Evolutionary conservation across 805 yeast species (phyloP).

Genomic region (Cyberlindnera xylosilytica): DNA sequence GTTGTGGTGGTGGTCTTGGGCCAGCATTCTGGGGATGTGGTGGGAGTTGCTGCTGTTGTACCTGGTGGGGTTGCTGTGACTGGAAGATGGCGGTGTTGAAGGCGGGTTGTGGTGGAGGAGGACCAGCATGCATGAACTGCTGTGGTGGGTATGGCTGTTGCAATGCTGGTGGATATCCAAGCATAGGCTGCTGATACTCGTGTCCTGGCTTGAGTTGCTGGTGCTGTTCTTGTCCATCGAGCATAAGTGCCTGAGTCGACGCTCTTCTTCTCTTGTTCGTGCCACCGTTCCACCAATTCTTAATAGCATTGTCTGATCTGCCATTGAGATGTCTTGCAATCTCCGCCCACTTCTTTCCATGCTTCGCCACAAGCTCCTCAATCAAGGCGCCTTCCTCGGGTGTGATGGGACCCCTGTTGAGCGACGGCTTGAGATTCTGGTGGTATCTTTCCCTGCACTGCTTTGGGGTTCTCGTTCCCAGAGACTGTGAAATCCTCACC

Average conservation of each 20-base stretch:
- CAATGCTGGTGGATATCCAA: conserved; percentile 4
- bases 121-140: not conserved
- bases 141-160: conserved; percentile 10
- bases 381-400: conserved; percentile 80
- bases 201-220: conserved; percentile 1
- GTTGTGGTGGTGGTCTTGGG: conserved; percentile 3
- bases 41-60: conserved; percentile 14
- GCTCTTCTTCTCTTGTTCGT: conserved; percentile 76
- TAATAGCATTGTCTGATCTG: conserved; percentile 85
- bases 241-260: conserved; percentile 28
- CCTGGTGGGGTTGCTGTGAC: conserved; percentile 7
- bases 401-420: conserved; percentile 79
- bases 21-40: too few relatives aligned
- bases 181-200: conserved; percentile 2
- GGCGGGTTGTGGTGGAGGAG: conserved; percentile 11
- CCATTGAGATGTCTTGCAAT: conserved; percentile 86
- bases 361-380: conserved; percentile 70
- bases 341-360: conserved; percentile 93
- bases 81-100: conserved; percentile 22
- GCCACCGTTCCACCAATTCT: conserved; percentile 97
- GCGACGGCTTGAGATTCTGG: conserved; percentile 82
- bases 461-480: conserved; percentile 81
- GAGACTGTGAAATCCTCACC: conserved; percentile 76
- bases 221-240: conserved; percentile 11
- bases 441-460: conserved; percentile 91